A percentile compares a stretch with the other conserved stretches of the same genome.
Conservation (phyloP, 208 protist species). For the Strigomonas culicis region DNA sequence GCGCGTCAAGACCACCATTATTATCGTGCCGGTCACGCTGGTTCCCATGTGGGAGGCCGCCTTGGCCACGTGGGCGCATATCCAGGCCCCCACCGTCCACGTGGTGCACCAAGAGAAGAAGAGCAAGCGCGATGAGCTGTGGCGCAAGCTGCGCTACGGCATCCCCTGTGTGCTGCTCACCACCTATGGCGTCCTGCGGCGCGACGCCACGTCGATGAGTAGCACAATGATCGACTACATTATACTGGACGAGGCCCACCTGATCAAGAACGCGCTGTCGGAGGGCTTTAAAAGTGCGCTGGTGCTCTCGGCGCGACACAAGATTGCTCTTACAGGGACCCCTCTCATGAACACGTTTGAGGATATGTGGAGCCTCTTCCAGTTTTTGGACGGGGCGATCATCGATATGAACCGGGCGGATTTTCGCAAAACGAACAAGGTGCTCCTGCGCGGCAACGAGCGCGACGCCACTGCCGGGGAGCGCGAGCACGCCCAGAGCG, state of each 20-base stretch:
- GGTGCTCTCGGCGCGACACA: slow-evolving; percentile 61
- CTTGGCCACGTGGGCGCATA: slow-evolving; percentile 60
- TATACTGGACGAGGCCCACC: slow-evolving; percentile 83
- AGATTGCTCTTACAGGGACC: slow-evolving; percentile 80
- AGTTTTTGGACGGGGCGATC: slow-evolving; percentile 70
- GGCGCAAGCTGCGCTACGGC: slow-evolving; percentile 47
- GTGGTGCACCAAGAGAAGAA: slow-evolving; percentile 57
- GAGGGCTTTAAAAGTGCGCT: slow-evolving; percentile 50
- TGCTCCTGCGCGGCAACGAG: slow-evolving; percentile 76
- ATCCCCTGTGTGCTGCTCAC: slow-evolving; percentile 61
- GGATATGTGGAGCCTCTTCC: slow-evolving; percentile 85
- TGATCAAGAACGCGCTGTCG: slow-evolving; percentile 70
- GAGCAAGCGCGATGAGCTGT: slow-evolving; percentile 43
- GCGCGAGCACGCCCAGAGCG: slow-evolving; percentile 26
- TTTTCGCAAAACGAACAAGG: slow-evolving; percentile 41
- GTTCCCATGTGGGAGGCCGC: slow-evolving; percentile 94
- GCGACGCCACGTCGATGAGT: slow-evolving; percentile 51
- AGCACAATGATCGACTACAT: slow-evolving; percentile 71
- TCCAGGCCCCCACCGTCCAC: slow-evolving; percentile 11
- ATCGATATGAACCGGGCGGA: slow-evolving; percentile 26
- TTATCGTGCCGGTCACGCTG: slow-evolving; percentile 90
- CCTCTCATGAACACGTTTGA: slow-evolving; percentile 85
- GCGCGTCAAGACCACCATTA: slow-evolving; percentile 89
- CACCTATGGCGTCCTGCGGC: slow-evolving; percentile 80
- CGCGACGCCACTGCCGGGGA: slow-evolving; percentile 50